Base-by-base conservation (phyloP, 805 yeast species). In the Metschnikowia lochheadii region DNA sequence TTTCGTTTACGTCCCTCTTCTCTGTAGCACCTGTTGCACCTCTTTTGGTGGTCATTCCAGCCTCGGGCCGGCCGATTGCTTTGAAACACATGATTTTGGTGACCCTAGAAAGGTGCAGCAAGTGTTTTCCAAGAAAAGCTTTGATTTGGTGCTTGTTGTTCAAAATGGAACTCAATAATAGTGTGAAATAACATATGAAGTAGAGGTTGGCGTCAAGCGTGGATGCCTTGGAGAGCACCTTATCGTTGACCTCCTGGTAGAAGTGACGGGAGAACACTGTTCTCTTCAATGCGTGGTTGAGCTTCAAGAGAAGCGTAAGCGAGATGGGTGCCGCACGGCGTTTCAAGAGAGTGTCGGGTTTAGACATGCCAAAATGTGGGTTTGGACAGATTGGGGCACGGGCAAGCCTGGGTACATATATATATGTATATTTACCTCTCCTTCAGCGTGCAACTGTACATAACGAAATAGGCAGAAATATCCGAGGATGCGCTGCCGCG, bases 181-280 rank as follows among this genome's bases (percentile, higher is more conserved):
- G 64, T 10, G 77, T 65, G 55, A 69, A 70, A 58, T 74, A 74
- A 60, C 78, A 74, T 31, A 72, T 62, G 59, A 74, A 74, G 54
- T 74, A 74, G 38, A 74, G 58, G 40, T 65, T 69, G 5, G 69
- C 56, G 56, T 74, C 78, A 18, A 74, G 63, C 3, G 73, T 69
- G 8, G 72, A 44, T 1, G 70, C 47, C 20, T 57, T 61, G 36
- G 67, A 46, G 49, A 74, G 64, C 11, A 74, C 63, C 54, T 73
- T 73, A 48, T 70, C 74, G 51, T 65, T 69, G 52, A 74, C 65
- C 48, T 72, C 74, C 56, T 66, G 69, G 57, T 73, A 74, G 56
- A 74, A 71, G 42, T 70, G 66, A 33, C 72, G 63, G 51, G 68
- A 66, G 40, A 72, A 63, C 8, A 73, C 50, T 5, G 75, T 60